Evolutionary conservation across 371 early-diverging fungal species (phyloP).

Genomic region (Actinomortierella ambigua): DNA sequence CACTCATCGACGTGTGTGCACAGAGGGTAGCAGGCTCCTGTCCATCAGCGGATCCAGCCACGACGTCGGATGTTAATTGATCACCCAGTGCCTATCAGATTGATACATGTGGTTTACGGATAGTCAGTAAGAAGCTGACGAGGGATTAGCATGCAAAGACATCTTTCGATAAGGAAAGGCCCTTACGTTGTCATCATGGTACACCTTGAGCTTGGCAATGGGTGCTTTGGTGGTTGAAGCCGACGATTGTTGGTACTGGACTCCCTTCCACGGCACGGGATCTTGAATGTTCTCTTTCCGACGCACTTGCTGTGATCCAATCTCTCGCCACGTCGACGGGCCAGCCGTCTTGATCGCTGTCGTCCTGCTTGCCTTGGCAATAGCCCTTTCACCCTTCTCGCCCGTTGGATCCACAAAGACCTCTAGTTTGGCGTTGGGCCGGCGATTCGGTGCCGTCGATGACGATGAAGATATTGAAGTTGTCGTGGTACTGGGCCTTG

Average conservation of each 20-base stretch:
- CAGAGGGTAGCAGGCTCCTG: no score
- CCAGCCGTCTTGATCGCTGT: conserved; percentile 10
- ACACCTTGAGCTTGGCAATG: conserved; percentile 49
- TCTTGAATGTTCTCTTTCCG: conserved; percentile 57
- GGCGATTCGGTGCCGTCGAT: not conserved
- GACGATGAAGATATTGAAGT: conserved; percentile 3
- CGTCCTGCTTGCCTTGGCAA: conserved; percentile 10
- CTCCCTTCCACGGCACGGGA: conserved; percentile 55
- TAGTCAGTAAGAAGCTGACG: no score
- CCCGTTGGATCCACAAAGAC: conserved; percentile 22
- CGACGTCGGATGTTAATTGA: no score
- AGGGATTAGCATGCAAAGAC: no score
- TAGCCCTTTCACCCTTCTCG: not conserved
- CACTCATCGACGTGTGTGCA: no score
- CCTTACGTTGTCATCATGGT: conserved; percentile 48
- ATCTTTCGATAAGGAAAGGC: not conserved
- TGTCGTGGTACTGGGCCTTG: not conserved
- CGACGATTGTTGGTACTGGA: conserved; percentile 50
- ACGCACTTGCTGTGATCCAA: conserved; percentile 28
- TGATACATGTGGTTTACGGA: no score
- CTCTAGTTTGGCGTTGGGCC: conserved; percentile 15
- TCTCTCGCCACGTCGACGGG: conserved; percentile 41
- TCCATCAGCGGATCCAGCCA: no score
- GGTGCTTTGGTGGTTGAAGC: conserved; percentile 18
- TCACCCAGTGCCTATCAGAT: no score